These are phyloP conservation scores for Cucurbitaria berberidis DNA, from an alignment of 2,329 filamentous ascomycete genomes.

Conservation along the genomic window DNA sequence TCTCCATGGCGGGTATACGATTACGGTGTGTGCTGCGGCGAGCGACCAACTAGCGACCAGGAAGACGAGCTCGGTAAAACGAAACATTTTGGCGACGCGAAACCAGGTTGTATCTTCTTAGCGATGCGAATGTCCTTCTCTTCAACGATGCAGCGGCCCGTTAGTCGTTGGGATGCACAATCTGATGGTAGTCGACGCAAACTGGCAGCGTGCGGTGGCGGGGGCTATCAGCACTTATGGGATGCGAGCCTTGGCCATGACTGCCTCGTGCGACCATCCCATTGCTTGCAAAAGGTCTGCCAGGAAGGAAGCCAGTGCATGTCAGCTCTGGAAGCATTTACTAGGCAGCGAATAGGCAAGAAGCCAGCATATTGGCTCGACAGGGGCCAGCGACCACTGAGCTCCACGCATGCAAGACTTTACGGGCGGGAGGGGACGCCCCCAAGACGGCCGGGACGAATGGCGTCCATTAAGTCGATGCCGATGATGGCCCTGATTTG, in stretches of 20 bases:
- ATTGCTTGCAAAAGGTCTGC: slow-evolving; percentile 17
- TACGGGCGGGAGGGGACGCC: slow-evolving; percentile 32
- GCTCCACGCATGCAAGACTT: slow-evolving; percentile 28
- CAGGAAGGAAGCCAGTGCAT: slow-evolving; percentile 35
- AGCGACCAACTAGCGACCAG: slow-evolving; percentile 50
- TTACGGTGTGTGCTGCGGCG: slow-evolving; percentile 75
- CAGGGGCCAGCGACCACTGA: slow-evolving; percentile 41
- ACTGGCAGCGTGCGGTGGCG: slow-evolving; percentile 34
- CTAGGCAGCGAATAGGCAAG: slow-evolving; percentile 35
- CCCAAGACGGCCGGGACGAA: slow-evolving; percentile 29
- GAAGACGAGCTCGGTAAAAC: slow-evolving; percentile 40
- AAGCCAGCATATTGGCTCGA: slow-evolving; percentile 34
- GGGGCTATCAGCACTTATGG: slow-evolving; percentile 39
- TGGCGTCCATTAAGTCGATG: slow-evolving; percentile 23
- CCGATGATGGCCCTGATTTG: slow-evolving; percentile 24
- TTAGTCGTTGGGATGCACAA: slow-evolving; percentile 8
- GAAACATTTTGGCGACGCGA: slow-evolving; percentile 38
- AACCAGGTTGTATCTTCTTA: not conserved
- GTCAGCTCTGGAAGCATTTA: slow-evolving; percentile 35
- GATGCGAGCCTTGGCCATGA: slow-evolving; percentile 16
- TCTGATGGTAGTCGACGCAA: slow-evolving; percentile 20
- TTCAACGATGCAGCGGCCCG: slow-evolving; percentile 11
- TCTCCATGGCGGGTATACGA: slow-evolving; percentile 85
- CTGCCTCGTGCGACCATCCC: slow-evolving; percentile 29
- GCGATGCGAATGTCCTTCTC: slow-evolving; percentile 10